A percentile compares a stretch with the other conserved stretches of the same genome.
Evolutionary conservation across 2,329 filamentous ascomycete genomes (phyloP).

Genomic region (Curvularia eragrostidis): DNA sequence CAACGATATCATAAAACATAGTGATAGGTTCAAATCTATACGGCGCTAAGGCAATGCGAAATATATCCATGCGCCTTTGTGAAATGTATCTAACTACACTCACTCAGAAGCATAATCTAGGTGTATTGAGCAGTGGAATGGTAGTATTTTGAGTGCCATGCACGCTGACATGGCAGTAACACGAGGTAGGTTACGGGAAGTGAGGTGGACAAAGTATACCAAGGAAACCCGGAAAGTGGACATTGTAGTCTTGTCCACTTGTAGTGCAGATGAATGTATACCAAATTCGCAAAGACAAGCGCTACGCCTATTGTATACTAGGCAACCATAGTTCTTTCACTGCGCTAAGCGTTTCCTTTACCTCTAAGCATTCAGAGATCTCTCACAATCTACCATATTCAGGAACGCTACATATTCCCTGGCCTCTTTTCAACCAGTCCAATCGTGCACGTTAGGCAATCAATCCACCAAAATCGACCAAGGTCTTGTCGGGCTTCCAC

Average conservation of each 20-base stretch:
- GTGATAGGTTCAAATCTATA: background rate
- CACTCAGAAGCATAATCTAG: background rate
- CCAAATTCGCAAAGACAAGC: background rate
- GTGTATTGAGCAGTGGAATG: background rate
- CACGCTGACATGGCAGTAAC: background rate
- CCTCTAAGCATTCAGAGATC: background rate
- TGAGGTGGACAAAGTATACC: background rate
- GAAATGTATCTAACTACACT: background rate
- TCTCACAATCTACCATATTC: background rate
- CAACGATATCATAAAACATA: background rate
- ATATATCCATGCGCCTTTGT: background rate
- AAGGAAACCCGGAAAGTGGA: background rate
- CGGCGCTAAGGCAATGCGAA: background rate
- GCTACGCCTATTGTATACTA: no score
- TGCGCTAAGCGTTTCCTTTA: background rate
- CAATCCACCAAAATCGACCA: background rate
- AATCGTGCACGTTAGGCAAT: background rate
- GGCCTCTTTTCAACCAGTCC: background rate
- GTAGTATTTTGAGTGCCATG: no score
- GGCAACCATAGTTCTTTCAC: background rate
- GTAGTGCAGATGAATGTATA: background rate
- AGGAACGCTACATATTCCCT: background rate
- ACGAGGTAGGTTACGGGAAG: background rate
- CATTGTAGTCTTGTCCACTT: background rate
- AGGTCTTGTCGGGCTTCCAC: background rate